These are phyloP conservation scores for Beta lomatogona DNA, from an alignment of 179 eudicot species.

Conservation along the genomic window DNA sequence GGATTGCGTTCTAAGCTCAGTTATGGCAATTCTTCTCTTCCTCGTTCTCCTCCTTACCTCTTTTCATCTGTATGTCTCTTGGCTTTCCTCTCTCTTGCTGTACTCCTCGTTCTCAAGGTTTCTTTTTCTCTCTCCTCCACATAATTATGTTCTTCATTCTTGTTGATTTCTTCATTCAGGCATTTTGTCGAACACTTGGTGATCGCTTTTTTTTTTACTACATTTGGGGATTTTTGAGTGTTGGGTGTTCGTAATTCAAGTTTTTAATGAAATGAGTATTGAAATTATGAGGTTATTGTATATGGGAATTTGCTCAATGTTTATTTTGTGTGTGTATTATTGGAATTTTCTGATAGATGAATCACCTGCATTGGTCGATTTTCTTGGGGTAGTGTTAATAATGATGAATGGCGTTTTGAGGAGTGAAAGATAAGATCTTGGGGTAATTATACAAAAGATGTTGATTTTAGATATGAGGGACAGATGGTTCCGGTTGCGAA, in stretches of 20 bases:
- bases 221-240: not conserved
- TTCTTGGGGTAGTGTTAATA: too few species aligned
- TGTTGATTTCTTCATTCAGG: conserved; percentile 10
- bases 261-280: not conserved
- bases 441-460: not conserved
- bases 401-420: not conserved
- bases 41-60: conserved; percentile 43
- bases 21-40: conserved; percentile 17
- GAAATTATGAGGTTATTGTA: not conserved
- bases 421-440: not conserved
- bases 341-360: too few species aligned
- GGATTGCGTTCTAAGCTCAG: conserved; percentile 30
- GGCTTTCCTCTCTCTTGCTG: conserved; percentile 46
- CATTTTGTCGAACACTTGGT: conserved; percentile 35
- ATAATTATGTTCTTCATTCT: not conserved
- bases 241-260: not conserved
- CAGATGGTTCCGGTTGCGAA: not conserved
- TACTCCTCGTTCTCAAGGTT: conserved; percentile 57
- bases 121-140: not conserved
- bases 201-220: not conserved
- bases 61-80: conserved; percentile 45
- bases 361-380: too few species aligned
- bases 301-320: too few species aligned
- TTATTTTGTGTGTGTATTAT: not conserved
- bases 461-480: not conserved